Conservation (phyloP, 164 flowering plant genomes). For the Stephania yunnanensis region DNA sequence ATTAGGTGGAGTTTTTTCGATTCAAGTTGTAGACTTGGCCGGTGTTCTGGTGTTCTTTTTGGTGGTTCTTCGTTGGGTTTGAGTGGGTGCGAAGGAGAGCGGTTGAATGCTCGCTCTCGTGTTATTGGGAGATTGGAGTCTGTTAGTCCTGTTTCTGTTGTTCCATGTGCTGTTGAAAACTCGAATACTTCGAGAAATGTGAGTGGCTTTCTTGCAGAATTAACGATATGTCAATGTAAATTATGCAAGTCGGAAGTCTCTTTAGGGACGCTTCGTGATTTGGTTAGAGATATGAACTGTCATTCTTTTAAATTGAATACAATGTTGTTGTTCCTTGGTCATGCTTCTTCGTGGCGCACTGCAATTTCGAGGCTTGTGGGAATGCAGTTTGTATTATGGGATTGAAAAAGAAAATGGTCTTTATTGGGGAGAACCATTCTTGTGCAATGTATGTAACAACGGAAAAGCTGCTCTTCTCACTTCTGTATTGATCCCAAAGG, state of each 20-base stretch:
- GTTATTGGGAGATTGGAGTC: conserved; percentile 51
- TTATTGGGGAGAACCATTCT: conserved; percentile 38
- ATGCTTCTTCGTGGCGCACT: conserved; percentile 58
- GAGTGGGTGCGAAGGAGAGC: conserved; percentile 4
- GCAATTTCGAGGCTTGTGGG: conserved; percentile 41
- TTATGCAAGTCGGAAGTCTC: conserved; percentile 33
- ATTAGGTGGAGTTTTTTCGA: conserved; percentile 50
- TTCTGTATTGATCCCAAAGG: conserved; percentile 13
- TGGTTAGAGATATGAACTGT: conserved; percentile 4
- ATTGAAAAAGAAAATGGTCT: conserved; percentile 71
- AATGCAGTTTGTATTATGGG: conserved; percentile 34
- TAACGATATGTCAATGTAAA: conserved; percentile 55
- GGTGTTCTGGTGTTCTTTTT: conserved; percentile 12
- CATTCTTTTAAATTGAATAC: conserved; percentile 35
- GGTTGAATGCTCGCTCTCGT: conserved; percentile 21
- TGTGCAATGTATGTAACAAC: conserved; percentile 49
- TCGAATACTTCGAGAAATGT: conserved; percentile 17
- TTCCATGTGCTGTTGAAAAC: conserved; percentile 39
- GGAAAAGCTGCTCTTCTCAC: conserved; percentile 36
- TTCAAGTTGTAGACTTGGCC: conserved; percentile 4
- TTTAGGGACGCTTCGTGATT: neutral
- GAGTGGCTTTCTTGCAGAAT: conserved; percentile 55
- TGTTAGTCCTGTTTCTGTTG: conserved; percentile 55
- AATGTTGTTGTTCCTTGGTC: conserved; percentile 52
- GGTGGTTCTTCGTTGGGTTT: conserved; percentile 23